These are phyloP conservation scores for Cronartium quercuum DNA, from an alignment of 1,284 basidiomycete species.

Conservation along the genomic window DNA sequence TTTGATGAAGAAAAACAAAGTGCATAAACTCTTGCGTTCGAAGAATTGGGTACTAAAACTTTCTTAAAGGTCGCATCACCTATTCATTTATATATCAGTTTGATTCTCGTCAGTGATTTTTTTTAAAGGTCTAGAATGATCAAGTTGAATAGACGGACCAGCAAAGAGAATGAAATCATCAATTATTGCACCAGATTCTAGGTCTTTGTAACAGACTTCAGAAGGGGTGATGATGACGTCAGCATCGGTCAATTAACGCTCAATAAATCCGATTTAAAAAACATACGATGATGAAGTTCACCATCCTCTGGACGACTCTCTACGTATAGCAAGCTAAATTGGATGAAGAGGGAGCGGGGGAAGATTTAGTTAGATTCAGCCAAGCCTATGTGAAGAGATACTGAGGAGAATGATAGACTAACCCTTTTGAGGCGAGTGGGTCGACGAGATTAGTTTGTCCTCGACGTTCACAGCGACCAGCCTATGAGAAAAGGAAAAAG, in stretches of 20 bases:
- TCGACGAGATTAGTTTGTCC: slow-evolving; percentile 45
- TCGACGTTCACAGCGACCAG: slow-evolving; percentile 43
- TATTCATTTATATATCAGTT: neutral
- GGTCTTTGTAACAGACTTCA: slow-evolving; percentile 45
- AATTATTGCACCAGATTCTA: slow-evolving; percentile 41
- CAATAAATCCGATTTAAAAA: neutral
- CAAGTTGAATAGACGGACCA: slow-evolving; percentile 29
- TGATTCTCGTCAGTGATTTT: slow-evolving; percentile 39
- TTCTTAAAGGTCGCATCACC: slow-evolving; percentile 42
- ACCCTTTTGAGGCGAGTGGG: slow-evolving; percentile 44
- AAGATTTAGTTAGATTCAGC: too few relatives aligned
- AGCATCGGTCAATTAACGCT: neutral
- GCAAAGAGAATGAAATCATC: slow-evolving; percentile 47
- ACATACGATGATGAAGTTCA: slow-evolving; percentile 44
- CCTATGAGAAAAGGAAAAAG: slow-evolving; percentile 16
- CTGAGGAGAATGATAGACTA: slow-evolving; percentile 10
- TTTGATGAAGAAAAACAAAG: slow-evolving; percentile 46
- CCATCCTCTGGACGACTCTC: slow-evolving; percentile 44
- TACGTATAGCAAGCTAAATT: slow-evolving; percentile 3
- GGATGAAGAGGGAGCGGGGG: neutral
- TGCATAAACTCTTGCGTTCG: slow-evolving; percentile 43
- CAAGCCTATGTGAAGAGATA: neutral
- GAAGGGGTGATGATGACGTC: neutral
- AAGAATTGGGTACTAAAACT: slow-evolving; percentile 37
- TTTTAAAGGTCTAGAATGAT: slow-evolving; percentile 4